These are phyloP conservation scores for Saccharomyces kudriavzevii DNA, from an alignment of 805 yeast genomes.

Conservation along the genomic window DNA sequence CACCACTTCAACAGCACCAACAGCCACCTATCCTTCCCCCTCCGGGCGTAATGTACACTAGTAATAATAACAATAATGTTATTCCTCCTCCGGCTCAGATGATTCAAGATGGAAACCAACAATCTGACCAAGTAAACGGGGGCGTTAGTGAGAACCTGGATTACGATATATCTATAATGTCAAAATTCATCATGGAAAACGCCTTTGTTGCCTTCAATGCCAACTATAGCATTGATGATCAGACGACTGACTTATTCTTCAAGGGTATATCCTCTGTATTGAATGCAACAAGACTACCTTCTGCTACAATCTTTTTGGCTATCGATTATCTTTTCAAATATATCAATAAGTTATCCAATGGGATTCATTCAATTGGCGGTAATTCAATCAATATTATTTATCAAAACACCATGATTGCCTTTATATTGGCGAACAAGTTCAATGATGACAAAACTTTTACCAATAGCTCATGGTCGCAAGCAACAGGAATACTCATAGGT, in stretches of 20 bases:
- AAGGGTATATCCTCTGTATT: constrained; percentile 58
- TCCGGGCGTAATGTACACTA: constrained; percentile 14
- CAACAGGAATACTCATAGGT: constrained; percentile 67
- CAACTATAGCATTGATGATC: constrained; percentile 10
- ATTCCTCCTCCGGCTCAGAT: constrained; percentile 1
- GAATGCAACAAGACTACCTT: constrained; percentile 81
- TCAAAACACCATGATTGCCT: constrained; percentile 54
- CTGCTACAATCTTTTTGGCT: constrained; percentile 70
- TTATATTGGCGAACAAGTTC: constrained; percentile 84
- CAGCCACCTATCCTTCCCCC: constrained; percentile 14
- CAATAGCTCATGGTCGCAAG: constrained; percentile 91
- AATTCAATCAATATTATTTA: constrained; percentile 36
- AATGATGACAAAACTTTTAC: constrained; percentile 96
- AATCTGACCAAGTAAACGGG: constrained; percentile 37
- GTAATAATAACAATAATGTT: constrained; percentile 1
- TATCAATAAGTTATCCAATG: constrained; percentile 33
- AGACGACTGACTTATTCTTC: constrained; percentile 37
- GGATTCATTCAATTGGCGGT: constrained; percentile 25
- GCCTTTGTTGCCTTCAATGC: constrained; percentile 60
- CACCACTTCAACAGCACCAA: constrained; percentile 4
- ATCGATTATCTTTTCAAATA: constrained; percentile 71
- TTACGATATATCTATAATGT: constrained; percentile 71
- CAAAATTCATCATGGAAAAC: constrained; percentile 70
- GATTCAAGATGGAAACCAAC: constrained; percentile 2
- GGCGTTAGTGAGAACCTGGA: constrained; percentile 75